Evolutionary conservation across 2,329 filamentous ascomycete genomes (phyloP).

Genomic region (Sarocladium brachiariae): DNA sequence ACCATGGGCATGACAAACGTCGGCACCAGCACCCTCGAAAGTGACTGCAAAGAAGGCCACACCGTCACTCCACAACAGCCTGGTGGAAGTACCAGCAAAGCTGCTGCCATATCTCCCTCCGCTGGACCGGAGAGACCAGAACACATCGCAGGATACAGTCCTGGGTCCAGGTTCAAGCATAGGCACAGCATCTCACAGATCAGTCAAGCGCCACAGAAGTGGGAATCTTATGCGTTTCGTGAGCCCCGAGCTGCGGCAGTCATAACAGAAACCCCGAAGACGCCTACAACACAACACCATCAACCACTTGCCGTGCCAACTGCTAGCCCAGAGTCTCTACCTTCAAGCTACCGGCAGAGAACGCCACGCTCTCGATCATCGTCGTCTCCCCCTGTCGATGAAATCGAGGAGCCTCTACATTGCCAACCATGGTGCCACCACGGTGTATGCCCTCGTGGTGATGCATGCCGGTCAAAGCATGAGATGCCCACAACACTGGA

Average conservation of each 20-base stretch:
- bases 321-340: not conserved
- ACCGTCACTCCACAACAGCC: not conserved
- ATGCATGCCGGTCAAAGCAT: slow-evolving; percentile 37
- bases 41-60: not conserved
- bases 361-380: not conserved
- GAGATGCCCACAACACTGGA: slow-evolving; percentile 36
- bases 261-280: no score
- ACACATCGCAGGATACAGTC: not conserved
- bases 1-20: slow-evolving; percentile 32
- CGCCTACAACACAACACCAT: not conserved
- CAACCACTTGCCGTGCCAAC: not conserved
- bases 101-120: not conserved
- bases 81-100: not conserved
- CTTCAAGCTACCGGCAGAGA: not conserved
- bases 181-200: not conserved
- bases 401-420: slow-evolving; percentile 8
- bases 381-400: not conserved
- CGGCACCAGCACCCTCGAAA: slow-evolving; percentile 19
- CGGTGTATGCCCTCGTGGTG: slow-evolving; percentile 39
- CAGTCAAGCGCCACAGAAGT: not conserved
- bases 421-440: slow-evolving; percentile 44
- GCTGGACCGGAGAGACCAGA: not conserved
- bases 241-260: no score
- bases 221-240: no score
- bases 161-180: not conserved